phyloP scores from a whole-genome alignment of 139 green algal species.

The Chlamydomonas applanata region DNA sequence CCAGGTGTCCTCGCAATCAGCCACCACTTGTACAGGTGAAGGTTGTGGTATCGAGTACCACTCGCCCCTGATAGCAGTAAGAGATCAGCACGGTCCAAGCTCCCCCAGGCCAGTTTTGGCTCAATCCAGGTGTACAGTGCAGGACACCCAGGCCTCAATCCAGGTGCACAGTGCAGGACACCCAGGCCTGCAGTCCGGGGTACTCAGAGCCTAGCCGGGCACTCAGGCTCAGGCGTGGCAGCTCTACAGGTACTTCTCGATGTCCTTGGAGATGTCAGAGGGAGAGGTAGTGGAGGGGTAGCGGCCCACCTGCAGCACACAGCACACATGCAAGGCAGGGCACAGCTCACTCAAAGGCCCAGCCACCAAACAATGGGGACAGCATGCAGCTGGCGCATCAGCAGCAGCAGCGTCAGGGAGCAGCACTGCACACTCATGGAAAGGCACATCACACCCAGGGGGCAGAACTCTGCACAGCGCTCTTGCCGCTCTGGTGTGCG shows the following conservation, averaged over 20 bases:
- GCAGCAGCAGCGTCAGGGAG: background rate
- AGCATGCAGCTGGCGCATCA: background rate
- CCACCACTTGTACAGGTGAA: no score
- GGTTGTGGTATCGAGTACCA: no score
- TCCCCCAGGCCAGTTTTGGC: no score
- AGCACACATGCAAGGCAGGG: background rate
- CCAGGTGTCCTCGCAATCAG: no score
- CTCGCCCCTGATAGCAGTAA: no score
- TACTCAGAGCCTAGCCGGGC: no score
- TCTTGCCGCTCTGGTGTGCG: no score
- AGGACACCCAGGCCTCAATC: no score
- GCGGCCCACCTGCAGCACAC: conserved; percentile 7
- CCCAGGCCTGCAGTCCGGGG: no score
- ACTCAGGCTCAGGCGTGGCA: background rate
- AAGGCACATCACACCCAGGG: background rate
- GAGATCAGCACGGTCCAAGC: no score
- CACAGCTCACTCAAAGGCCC: background rate
- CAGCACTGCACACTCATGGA: background rate
- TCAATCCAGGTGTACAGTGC: no score
- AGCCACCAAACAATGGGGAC: background rate
- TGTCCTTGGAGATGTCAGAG: conserved; percentile 28
- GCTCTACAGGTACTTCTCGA: conserved; percentile 37
- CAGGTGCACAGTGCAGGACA: no score
- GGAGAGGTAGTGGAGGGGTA: conserved; percentile 41
- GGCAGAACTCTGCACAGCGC: background rate